Conservation (phyloP, 352 stramenopile species). For the Blastocystis sp. region DNA sequence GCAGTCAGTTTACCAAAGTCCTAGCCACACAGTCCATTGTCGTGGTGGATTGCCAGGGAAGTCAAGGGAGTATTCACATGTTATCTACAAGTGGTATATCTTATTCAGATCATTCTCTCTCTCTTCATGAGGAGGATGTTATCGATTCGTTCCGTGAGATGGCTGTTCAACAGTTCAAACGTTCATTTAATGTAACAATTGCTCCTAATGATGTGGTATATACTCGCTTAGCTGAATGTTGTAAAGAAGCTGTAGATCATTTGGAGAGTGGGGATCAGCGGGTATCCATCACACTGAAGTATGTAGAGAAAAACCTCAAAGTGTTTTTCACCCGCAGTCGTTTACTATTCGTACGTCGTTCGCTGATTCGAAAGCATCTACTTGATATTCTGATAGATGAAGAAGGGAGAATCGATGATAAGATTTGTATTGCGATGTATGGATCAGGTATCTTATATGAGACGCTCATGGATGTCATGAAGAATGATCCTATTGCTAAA, state of each 20-base stretch:
- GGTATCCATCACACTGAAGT: slow-evolving; percentile 35
- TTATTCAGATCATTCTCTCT: background rate
- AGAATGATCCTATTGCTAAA: background rate
- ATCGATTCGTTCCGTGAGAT: background rate
- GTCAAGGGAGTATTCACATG: background rate
- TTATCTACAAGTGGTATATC: background rate
- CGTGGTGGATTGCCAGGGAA: background rate
- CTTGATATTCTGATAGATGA: background rate
- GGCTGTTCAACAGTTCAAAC: background rate
- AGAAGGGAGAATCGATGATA: background rate
- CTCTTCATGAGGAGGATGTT: background rate
- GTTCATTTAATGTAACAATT: background rate
- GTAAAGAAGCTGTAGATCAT: background rate
- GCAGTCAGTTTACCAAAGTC: background rate
- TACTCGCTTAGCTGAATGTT: background rate
- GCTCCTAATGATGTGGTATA: background rate
- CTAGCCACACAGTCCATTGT: background rate
- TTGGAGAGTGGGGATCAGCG: background rate
- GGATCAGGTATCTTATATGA: background rate
- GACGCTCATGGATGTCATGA: background rate
- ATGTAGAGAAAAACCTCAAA: slow-evolving; percentile 10
- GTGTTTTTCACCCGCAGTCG: background rate
- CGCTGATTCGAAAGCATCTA: background rate
- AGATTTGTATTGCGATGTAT: background rate
- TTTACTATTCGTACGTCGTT: background rate